Conservation (phyloP, 495 filamentous ascomycete genomes). For the Daldinia loculata region DNA sequence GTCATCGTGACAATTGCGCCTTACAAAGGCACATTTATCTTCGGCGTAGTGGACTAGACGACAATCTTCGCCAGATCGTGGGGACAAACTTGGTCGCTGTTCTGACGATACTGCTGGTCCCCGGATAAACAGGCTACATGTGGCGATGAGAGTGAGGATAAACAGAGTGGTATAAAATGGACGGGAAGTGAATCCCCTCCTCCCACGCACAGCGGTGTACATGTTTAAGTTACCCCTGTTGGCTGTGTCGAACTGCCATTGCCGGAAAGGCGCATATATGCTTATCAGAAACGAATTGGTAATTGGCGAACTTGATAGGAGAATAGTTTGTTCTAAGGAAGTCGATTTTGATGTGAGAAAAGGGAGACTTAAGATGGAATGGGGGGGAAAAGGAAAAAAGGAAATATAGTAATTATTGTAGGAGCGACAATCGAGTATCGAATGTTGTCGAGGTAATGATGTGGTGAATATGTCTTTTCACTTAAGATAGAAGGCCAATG, state of each 20-base stretch:
- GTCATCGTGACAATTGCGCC: slow-evolving; percentile 83
- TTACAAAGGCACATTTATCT: slow-evolving; percentile 89
- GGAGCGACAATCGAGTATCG: not conserved
- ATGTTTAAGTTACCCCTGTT: slow-evolving; percentile 15
- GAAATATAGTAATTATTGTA: not conserved
- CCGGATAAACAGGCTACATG: slow-evolving; percentile 45
- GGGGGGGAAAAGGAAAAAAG: not conserved
- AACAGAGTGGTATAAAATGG: slow-evolving; percentile 51
- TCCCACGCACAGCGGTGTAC: slow-evolving; percentile 11
- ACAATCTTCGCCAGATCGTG: slow-evolving; percentile 65
- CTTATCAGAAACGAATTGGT: not conserved
- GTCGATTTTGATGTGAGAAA: not conserved
- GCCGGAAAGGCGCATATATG: not conserved
- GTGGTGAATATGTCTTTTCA: not conserved
- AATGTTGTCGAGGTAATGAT: not conserved
- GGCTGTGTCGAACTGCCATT: slow-evolving; percentile 21
- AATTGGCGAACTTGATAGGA: not conserved
- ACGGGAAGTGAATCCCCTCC: slow-evolving; percentile 43
- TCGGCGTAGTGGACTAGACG: slow-evolving; percentile 76
- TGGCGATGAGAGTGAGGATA: slow-evolving; percentile 49
- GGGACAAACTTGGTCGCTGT: slow-evolving; percentile 9
- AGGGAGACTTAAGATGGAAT: not conserved
- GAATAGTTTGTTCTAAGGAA: not conserved
- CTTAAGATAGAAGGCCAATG: not conserved
- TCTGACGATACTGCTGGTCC: slow-evolving; percentile 10